Conservation (phyloP, 2,329 filamentous ascomycete species). For the Xylaria sp. region DNA sequence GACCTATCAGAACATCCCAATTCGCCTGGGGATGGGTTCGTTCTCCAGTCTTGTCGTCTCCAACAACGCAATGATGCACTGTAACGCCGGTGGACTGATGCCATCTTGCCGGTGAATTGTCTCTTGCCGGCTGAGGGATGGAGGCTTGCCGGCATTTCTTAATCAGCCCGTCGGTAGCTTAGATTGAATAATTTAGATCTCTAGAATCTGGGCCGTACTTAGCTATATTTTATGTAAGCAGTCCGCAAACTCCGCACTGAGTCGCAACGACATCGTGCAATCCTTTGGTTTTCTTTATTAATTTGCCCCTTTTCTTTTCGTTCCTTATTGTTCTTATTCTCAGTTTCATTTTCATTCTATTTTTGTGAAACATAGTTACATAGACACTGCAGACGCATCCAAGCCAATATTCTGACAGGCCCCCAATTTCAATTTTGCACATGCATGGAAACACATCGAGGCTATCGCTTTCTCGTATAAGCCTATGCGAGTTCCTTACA, state of each 20-base stretch:
- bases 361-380: not conserved
- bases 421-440: not conserved
- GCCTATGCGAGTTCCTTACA: not conserved
- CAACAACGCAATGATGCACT: slow-evolving; percentile 26
- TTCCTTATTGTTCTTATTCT: not conserved
- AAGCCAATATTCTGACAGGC: not conserved
- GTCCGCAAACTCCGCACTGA: not conserved
- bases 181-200: slow-evolving; percentile 5
- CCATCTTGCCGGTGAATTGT: slow-evolving; percentile 20
- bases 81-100: slow-evolving; percentile 29
- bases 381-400: not conserved
- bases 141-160: slow-evolving; percentile 23
- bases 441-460: not conserved
- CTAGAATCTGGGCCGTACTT: not conserved
- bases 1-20: slow-evolving; percentile 20
- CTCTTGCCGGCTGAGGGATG: slow-evolving; percentile 11
- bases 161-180: slow-evolving; percentile 10
- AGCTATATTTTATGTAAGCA: not conserved
- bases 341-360: not conserved
- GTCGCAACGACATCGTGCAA: not conserved
- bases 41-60: slow-evolving; percentile 28
- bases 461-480: not conserved
- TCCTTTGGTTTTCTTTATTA: too few relatives aligned
- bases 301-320: too few relatives aligned
- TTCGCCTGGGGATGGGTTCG: not conserved